phyloP scores from a whole-genome alignment of 371 early-diverging fungal genomes.

The Parasitella parasitica region DNA sequence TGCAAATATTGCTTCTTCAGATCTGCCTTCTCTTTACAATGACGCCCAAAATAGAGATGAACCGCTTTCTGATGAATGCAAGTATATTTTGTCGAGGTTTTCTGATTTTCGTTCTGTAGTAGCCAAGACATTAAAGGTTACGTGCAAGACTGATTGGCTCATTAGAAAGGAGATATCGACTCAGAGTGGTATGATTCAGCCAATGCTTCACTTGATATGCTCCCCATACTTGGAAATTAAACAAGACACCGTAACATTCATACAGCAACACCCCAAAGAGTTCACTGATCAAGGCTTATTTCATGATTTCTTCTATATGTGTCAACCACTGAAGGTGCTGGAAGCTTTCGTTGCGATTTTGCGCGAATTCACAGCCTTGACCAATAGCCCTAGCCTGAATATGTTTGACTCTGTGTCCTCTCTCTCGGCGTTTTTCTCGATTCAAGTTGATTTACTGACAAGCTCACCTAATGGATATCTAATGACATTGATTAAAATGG shows the following conservation, averaged over 20 bases:
- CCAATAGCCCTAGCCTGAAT: conserved; percentile 13
- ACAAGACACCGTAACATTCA: not conserved
- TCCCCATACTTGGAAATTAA: conserved; percentile 24
- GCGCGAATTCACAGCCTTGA: conserved; percentile 28
- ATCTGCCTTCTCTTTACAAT: conserved; percentile 9
- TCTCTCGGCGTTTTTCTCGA: not conserved
- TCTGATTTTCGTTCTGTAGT: not conserved
- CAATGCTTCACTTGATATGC: conserved; percentile 20
- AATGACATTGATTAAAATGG: not conserved
- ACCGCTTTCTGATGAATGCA: not conserved
- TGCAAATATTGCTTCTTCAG: conserved; percentile 22
- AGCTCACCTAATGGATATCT: conserved; percentile 5
- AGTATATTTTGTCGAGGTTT: not conserved
- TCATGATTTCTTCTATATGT: conserved; percentile 4
- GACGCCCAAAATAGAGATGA: not conserved
- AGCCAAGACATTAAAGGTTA: not conserved
- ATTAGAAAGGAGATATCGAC: not conserved
- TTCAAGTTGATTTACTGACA: not conserved
- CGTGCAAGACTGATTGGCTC: not conserved
- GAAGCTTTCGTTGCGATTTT: conserved; percentile 25
- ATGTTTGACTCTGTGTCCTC: conserved; percentile 18
- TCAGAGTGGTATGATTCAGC: conserved; percentile 13
- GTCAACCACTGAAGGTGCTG: conserved; percentile 10
- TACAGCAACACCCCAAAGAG: conserved; percentile 5
- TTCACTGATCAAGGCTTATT: not conserved